Conservation (phyloP, 1,139 yeast species). For the Suhomyces yuchorum region DNA sequence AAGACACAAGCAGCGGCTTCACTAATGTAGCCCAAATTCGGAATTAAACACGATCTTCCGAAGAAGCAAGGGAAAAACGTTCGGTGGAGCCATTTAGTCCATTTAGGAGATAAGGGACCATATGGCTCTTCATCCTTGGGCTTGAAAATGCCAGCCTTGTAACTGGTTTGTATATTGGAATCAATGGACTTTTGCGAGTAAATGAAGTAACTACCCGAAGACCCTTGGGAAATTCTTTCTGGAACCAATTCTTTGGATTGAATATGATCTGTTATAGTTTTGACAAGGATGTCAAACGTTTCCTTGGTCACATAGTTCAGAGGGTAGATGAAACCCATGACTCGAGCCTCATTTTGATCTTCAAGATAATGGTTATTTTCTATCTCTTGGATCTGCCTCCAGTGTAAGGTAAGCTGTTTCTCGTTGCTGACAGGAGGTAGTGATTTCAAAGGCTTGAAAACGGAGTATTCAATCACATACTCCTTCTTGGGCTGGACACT, state of each 20-base stretch:
- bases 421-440: conserved; percentile 22
- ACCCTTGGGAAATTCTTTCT: conserved; percentile 60
- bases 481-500: conserved; percentile 9
- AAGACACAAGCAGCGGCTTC: conserved; percentile 72
- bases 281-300: conserved; percentile 40
- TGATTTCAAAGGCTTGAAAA: conserved; percentile 44
- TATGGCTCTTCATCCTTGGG: conserved; percentile 85
- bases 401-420: conserved; percentile 21
- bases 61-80: conserved; percentile 77
- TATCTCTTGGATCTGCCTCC: conserved; percentile 16
- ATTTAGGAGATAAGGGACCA: conserved; percentile 76
- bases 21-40: conserved; percentile 71
- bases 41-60: conserved; percentile 72
- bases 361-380: conserved; percentile 3
- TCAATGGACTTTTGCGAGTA: conserved; percentile 23
- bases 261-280: conserved; percentile 46
- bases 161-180: conserved; percentile 8
- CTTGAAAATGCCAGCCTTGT: conserved; percentile 62
- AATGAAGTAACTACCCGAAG: conserved; percentile 73
- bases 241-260: conserved; percentile 42
- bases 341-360: conserved; percentile 9
- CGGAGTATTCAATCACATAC: conserved; percentile 52
- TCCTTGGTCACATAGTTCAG: conserved; percentile 31
- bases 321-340: conserved; percentile 18
- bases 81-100: conserved; percentile 80